These are phyloP conservation scores for Ophiobolus disseminans DNA, from an alignment of 2,329 filamentous ascomycete species.

Conservation along the genomic window DNA sequence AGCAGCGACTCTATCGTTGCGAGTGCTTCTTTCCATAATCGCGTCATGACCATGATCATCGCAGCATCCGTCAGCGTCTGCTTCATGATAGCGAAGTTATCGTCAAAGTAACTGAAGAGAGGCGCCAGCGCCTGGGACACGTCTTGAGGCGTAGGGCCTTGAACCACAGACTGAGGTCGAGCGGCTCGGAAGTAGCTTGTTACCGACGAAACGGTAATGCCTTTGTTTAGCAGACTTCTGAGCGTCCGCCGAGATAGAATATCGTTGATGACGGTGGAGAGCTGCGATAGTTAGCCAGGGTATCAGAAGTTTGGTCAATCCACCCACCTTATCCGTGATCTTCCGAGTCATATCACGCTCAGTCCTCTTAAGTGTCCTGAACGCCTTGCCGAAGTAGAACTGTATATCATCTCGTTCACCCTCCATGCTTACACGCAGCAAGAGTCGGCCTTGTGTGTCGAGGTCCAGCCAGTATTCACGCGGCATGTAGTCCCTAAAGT, in stretches of 20 bases:
- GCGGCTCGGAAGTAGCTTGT: slow-evolving; percentile 67
- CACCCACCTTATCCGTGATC: slow-evolving; percentile 90
- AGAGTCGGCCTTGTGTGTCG: slow-evolving; percentile 88
- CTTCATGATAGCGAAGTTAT: slow-evolving; percentile 99
- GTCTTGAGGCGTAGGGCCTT: slow-evolving; percentile 72
- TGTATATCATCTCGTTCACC: slow-evolving; percentile 98
- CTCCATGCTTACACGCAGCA: slow-evolving; percentile 97
- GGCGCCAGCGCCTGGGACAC: slow-evolving; percentile 82
- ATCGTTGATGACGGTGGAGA: slow-evolving; percentile 90
- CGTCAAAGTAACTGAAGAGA: slow-evolving; percentile 93
- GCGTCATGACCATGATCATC: slow-evolving; percentile 99
- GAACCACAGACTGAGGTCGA: slow-evolving; percentile 56
- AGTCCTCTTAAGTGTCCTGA: slow-evolving; percentile 91
- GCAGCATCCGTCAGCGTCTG: slow-evolving; percentile 90
- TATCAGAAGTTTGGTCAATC: background rate
- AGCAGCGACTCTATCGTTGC: slow-evolving; percentile 88
- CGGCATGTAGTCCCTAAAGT: slow-evolving; percentile 95
- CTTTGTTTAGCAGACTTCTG: slow-evolving; percentile 74
- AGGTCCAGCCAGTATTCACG: slow-evolving; percentile 98
- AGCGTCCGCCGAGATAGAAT: slow-evolving; percentile 85
- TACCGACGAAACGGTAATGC: slow-evolving; percentile 74
- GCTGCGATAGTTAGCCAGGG: slow-evolving; percentile 56
- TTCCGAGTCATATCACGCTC: slow-evolving; percentile 98
- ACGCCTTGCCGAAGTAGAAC: slow-evolving; percentile 97
- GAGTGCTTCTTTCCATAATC: slow-evolving; percentile 96